Conservation (phyloP, 1,284 basidiomycete species). For the Trametes polyzona region DNA sequence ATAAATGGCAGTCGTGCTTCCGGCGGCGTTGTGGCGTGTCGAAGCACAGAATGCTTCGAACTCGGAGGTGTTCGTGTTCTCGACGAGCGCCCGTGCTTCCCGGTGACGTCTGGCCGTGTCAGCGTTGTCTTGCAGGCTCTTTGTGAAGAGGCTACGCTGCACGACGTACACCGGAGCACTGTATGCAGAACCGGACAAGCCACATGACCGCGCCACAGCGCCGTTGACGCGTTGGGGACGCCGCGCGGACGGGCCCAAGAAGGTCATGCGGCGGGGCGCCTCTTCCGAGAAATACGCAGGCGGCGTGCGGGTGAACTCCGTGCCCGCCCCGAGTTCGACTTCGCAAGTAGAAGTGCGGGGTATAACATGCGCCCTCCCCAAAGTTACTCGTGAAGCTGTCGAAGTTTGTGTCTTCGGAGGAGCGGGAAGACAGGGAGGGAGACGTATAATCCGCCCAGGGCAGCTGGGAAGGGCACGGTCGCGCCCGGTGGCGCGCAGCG, state of each 20-base stretch:
- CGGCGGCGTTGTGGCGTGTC: slow-evolving; percentile 7
- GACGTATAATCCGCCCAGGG: not conserved
- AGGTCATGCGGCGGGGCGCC: slow-evolving; percentile 9
- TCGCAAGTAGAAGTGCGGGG: slow-evolving; percentile 9
- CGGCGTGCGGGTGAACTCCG: not conserved
- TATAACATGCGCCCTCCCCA: not conserved
- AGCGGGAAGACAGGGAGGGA: not conserved
- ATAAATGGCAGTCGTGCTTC: not conserved
- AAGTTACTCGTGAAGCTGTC: not conserved
- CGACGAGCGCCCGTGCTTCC: not conserved
- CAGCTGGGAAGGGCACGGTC: not conserved
- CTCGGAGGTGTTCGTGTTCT: too few relatives aligned
- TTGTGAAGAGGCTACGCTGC: too few relatives aligned
- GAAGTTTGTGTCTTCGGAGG: not conserved
- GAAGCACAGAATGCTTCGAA: slow-evolving; percentile 13
- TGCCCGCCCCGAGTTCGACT: not conserved
- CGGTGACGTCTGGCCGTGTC: not conserved
- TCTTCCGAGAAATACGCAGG: slow-evolving; percentile 16
- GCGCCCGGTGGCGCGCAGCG: not conserved
- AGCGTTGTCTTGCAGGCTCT: too few relatives aligned
- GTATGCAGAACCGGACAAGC: not conserved
- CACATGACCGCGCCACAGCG: slow-evolving; percentile 8
- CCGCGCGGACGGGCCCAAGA: not conserved
- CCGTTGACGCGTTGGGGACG: not conserved
- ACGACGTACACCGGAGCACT: not conserved